Evolutionary conservation across 2,329 filamentous ascomycete species (phyloP).

Genomic region (Hypoxylon rubiginosum): DNA sequence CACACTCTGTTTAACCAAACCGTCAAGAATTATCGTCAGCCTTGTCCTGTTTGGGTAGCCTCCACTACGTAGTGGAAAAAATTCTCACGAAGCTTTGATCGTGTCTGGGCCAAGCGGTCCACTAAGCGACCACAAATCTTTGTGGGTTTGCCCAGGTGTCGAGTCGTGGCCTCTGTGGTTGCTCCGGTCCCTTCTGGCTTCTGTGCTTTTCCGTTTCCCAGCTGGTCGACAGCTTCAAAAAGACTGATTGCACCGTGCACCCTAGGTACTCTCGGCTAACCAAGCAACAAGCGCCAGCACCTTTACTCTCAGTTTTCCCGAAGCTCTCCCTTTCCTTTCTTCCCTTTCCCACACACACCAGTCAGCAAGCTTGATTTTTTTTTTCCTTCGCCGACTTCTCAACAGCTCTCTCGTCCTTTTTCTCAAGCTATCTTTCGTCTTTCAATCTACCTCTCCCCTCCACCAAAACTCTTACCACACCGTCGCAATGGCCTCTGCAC

Average conservation of each 20-base stretch:
- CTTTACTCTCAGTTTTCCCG: slow-evolving; percentile 45
- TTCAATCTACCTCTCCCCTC: slow-evolving; percentile 59
- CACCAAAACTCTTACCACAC: slow-evolving; percentile 59
- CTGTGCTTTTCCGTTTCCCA: slow-evolving; percentile 16
- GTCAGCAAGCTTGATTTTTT: slow-evolving; percentile 50
- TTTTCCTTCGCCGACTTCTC: slow-evolving; percentile 36
- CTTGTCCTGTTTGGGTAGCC: slow-evolving; percentile 54
- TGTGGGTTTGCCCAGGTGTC: slow-evolving; percentile 42
- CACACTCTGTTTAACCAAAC: slow-evolving; percentile 25
- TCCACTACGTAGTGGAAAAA: slow-evolving; percentile 43
- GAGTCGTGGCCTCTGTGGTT: slow-evolving; percentile 32
- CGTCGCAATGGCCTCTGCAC: slow-evolving; percentile 82
- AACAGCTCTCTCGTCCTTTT: slow-evolving; percentile 44
- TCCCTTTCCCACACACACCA: slow-evolving; percentile 48
- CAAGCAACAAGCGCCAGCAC: slow-evolving; percentile 27
- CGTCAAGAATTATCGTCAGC: slow-evolving; percentile 44
- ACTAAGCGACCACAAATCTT: slow-evolving; percentile 34
- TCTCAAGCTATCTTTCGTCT: slow-evolving; percentile 49
- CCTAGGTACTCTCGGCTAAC: slow-evolving; percentile 24
- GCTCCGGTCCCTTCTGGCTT: slow-evolving; percentile 5
- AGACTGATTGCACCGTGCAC: slow-evolving; percentile 19
- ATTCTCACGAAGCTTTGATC: slow-evolving; percentile 47
- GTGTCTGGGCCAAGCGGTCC: slow-evolving; percentile 36
- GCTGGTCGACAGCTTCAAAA: slow-evolving; percentile 22
- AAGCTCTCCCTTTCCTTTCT: slow-evolving; percentile 52